Conservation (phyloP, 371 early-diverging fungal species). For the Parasitella parasitica region DNA sequence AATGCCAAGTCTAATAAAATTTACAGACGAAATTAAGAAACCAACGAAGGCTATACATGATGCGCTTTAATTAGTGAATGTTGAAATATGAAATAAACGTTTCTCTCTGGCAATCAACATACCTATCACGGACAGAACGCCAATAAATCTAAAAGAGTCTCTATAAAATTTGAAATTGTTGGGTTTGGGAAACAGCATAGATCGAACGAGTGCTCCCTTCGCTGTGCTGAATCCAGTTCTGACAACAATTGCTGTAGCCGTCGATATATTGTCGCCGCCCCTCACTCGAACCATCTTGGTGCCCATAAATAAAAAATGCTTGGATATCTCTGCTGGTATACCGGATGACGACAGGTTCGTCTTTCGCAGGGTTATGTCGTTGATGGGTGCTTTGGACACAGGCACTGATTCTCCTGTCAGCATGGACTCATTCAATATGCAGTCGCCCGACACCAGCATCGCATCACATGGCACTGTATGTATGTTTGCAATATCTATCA, state of each 20-base stretch:
- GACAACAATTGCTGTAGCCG: constrained; percentile 83
- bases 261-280: constrained; percentile 32
- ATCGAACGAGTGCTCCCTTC: constrained; percentile 93
- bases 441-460: constrained; percentile 92
- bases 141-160: constrained; percentile 95
- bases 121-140: constrained; percentile 80
- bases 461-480: constrained; percentile 93
- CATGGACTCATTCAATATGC: constrained; percentile 98
- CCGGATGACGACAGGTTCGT: constrained; percentile 73
- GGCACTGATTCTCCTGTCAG: constrained; percentile 92
- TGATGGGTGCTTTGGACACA: constrained; percentile 77
- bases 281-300: constrained; percentile 91
- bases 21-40: constrained; percentile 80
- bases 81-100: background rate
- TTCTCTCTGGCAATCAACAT: background rate
- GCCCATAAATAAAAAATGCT: constrained; percentile 88
- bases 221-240: constrained; percentile 97
- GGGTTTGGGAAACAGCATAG: constrained; percentile 95
- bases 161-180: constrained; percentile 93
- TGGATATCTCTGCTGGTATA: constrained; percentile 70
- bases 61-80: constrained; percentile 2
- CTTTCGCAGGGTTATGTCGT: constrained; percentile 65
- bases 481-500: constrained; percentile 82
- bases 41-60: constrained; percentile 63
- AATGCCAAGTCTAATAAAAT: constrained; percentile 81